phyloP scores from a whole-genome alignment of 2,329 filamentous ascomycete species.

The Microcyclosporella mali region DNA sequence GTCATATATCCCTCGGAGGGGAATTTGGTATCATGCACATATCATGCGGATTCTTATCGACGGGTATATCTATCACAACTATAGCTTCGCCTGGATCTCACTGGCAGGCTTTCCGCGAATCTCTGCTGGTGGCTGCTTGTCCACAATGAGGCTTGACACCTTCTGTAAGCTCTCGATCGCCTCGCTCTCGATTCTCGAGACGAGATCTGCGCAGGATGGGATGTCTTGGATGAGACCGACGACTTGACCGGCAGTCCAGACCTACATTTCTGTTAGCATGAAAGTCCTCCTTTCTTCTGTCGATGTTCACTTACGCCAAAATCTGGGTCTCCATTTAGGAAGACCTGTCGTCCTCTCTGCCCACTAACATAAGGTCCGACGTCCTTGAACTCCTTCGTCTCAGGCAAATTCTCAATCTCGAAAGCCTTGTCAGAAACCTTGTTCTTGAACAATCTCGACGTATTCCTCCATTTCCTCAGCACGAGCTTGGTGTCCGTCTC shows the following conservation, averaged over 20 bases:
- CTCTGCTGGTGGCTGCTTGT: conserved; percentile 31
- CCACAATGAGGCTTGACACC: conserved; percentile 35
- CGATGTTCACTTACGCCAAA: conserved; percentile 62
- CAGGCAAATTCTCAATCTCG: conserved; percentile 76
- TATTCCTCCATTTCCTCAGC: conserved; percentile 88
- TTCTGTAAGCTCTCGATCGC: conserved; percentile 38
- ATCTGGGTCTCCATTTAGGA: conserved; percentile 83
- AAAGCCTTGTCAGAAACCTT: conserved; percentile 76
- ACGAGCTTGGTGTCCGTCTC: conserved; percentile 90
- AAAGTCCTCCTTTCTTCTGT: not conserved
- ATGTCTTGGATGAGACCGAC: conserved; percentile 57
- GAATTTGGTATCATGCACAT: too few relatives aligned
- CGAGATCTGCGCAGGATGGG: conserved; percentile 42
- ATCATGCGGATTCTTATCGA: too few relatives aligned
- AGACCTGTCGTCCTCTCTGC: conserved; percentile 84
- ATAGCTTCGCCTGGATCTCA: conserved; percentile 20
- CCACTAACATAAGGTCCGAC: conserved; percentile 83
- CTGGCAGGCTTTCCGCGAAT: conserved; percentile 26
- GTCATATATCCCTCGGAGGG: too few relatives aligned
- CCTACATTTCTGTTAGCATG: conserved; percentile 45
- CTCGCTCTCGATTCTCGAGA: conserved; percentile 43
- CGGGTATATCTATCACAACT: conserved; percentile 3
- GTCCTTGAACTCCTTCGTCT: conserved; percentile 80
- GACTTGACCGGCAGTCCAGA: conserved; percentile 96
- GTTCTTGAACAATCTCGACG: conserved; percentile 80